Conservation (phyloP, 2,329 filamentous ascomycete genomes). For the Cladosporium sp. region DNA sequence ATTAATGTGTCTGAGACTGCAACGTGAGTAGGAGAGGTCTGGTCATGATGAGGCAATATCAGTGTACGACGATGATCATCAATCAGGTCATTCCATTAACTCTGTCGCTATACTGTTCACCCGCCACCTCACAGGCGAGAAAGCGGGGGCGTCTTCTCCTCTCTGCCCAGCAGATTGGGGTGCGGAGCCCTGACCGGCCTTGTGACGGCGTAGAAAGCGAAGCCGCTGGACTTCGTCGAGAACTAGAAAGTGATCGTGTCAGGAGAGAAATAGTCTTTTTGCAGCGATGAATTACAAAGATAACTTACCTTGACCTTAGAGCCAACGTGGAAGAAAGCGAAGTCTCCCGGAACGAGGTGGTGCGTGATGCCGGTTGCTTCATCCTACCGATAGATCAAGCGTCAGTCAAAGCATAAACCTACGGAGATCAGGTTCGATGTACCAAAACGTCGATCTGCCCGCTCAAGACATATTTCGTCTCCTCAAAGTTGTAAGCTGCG, state of each 20-base stretch:
- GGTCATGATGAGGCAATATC: too few relatives aligned
- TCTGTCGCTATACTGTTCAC: too few relatives aligned
- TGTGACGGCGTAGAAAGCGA: slow-evolving; percentile 19
- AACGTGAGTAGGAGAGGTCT: too few relatives aligned
- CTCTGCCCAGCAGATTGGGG: slow-evolving; percentile 15
- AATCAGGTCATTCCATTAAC: too few relatives aligned
- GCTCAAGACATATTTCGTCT: slow-evolving; percentile 18
- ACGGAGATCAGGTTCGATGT: neutral
- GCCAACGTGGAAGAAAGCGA: slow-evolving; percentile 20
- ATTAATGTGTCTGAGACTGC: too few relatives aligned
- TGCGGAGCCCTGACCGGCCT: slow-evolving; percentile 16
- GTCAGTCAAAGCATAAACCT: neutral
- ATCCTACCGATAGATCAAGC: slow-evolving; percentile 1
- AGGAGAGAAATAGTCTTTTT: too few relatives aligned
- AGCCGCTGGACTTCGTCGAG: slow-evolving; percentile 16
- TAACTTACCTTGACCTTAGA: slow-evolving; percentile 11
- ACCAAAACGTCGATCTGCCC: slow-evolving; percentile 19
- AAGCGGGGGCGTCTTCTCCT: slow-evolving; percentile 12
- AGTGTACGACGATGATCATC: too few relatives aligned
- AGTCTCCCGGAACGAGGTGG: slow-evolving; percentile 18
- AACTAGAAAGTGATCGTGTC: slow-evolving; percentile 5
- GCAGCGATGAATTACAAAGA: too few relatives aligned
- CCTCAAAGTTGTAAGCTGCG: slow-evolving; percentile 17
- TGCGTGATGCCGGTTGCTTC: slow-evolving; percentile 19
- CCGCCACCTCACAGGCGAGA: neutral